Evolutionary conservation across 805 yeast species (phyloP), one percentile per base, ranked within the genome.

Genomic region (Isabelozyma gotoi): DNA sequence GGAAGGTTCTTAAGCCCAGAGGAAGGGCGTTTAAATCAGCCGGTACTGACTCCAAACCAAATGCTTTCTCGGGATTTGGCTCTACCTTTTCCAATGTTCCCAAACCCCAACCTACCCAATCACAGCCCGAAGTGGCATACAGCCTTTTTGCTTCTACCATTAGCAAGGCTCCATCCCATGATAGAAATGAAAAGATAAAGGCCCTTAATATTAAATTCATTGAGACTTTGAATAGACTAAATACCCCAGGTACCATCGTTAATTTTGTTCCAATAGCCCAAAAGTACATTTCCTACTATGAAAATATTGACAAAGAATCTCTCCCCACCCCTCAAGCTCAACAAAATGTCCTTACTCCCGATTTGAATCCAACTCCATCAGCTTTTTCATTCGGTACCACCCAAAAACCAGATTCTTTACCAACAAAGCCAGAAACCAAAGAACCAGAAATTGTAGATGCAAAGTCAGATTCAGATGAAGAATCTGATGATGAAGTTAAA

Each of bases 1-100:
- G 97, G 55, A 85, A 81, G 67, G 85, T 88, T 44, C 76, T 87
- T 19, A 71, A 76, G 55, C 85, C 85, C 12, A 75, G 74, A 57
- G 59, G 63, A n/a, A 55, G 51, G 46, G 11, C 17, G 3, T n/a
- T 18, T 19, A 44, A 21, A 17, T 19, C 42, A 33, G 2, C 41
- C 27, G 18, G 21, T 12, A 37, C 18, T 19, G 18, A 36, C 32
- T 17, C 36, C 14, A 18, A 12, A n/a, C 5, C 31, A 14, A 19
- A 16, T 12, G 29, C 14, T 29, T 32, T 24, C 19, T 35, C 38
- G 3, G 40, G 34, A 5, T 42, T 42, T 27, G 37, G 37, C 27
- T 27, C 41, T 16, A 18, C 37, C 3, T 32, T 31, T 38, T 11
- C 36, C 3, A 33, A 11, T 11, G 5, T 34, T 14, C 16, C 17